These are phyloP conservation scores for Chlamydomonas incerta DNA, from an alignment of 139 green algal genomes.

Conservation along the genomic window DNA sequence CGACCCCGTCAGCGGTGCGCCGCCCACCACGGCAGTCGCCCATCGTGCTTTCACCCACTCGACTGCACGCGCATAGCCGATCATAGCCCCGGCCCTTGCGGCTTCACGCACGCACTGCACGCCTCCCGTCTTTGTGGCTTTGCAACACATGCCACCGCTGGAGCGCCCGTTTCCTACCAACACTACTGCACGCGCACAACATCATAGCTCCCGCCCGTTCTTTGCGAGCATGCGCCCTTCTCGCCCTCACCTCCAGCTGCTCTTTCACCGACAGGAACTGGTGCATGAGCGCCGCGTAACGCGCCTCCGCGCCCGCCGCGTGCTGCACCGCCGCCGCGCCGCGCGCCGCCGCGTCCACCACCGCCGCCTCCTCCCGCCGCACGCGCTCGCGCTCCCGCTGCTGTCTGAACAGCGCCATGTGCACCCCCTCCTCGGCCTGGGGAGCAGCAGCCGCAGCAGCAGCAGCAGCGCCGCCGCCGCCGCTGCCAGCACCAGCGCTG, in stretches of 20 bases:
- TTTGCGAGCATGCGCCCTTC: background rate
- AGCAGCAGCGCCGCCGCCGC: background rate
- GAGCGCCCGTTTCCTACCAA: too few relatives aligned
- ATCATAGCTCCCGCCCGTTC: background rate
- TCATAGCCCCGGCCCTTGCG: too few relatives aligned
- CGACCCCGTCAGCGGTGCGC: too few relatives aligned
- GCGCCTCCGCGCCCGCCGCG: background rate
- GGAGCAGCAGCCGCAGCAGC: background rate
- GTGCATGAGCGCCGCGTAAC: background rate
- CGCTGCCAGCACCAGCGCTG: background rate
- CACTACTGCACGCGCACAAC: background rate
- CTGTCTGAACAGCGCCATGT: constrained; percentile 16
- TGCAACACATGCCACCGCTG: too few relatives aligned
- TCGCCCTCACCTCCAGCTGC: background rate
- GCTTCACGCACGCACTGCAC: too few relatives aligned
- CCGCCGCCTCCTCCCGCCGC: background rate
- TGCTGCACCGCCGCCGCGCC: background rate
- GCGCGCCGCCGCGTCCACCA: background rate
- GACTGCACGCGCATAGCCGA: too few relatives aligned
- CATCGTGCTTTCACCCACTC: too few relatives aligned
- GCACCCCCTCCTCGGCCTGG: background rate
- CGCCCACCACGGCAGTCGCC: too few relatives aligned
- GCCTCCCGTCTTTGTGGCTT: too few relatives aligned
- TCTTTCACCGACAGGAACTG: background rate
- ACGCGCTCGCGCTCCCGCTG: background rate